Percentiles rank a stretch among this genome's conserved stretches.
Conservation (phyloP, 805 yeast genomes). For the Lipomyces starkeyi region DNA sequence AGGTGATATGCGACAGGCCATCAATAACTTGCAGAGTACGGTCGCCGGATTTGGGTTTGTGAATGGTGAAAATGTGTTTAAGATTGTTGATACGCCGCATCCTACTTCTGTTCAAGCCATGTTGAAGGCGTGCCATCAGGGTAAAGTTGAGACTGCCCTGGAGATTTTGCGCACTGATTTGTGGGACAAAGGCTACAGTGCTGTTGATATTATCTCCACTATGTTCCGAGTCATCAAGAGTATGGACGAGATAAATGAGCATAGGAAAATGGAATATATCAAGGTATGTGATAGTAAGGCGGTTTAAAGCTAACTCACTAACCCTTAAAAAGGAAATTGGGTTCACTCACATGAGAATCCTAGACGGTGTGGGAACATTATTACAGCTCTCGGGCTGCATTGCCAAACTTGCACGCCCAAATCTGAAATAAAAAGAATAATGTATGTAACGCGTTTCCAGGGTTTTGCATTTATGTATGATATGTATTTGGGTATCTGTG, state of each 20-base stretch:
- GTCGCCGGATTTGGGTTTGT: slow-evolving; percentile 92
- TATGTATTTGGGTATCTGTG: slow-evolving; percentile 7
- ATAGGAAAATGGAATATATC: slow-evolving; percentile 72
- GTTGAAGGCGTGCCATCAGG: slow-evolving; percentile 53
- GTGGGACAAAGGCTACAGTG: slow-evolving; percentile 91
- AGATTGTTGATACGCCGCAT: slow-evolving; percentile 95
- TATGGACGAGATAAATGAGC: slow-evolving; percentile 70
- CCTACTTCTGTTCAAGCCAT: slow-evolving; percentile 81
- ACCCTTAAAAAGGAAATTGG: slow-evolving; percentile 65
- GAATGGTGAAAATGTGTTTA: slow-evolving; percentile 90
- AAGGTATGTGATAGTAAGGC: slow-evolving; percentile 44
- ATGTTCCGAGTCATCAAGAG: slow-evolving; percentile 87
- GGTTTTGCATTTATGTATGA: too few relatives aligned
- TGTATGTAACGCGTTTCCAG: not conserved
- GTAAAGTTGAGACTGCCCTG: slow-evolving; percentile 68
- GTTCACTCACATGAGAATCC: slow-evolving; percentile 84
- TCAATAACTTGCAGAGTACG: slow-evolving; percentile 91
- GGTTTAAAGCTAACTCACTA: slow-evolving; percentile 1
- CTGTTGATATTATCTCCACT: slow-evolving; percentile 90
- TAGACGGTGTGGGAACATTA: slow-evolving; percentile 91
- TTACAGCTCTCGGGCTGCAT: slow-evolving; percentile 85
- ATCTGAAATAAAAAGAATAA: slow-evolving; percentile 12
- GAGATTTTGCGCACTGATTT: slow-evolving; percentile 62
- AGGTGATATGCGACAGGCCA: slow-evolving; percentile 98
- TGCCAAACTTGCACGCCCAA: slow-evolving; percentile 53